Evolutionary conservation across 139 green algal genomes (phyloP).

Genomic region (Zygnema circumcarinatum): DNA sequence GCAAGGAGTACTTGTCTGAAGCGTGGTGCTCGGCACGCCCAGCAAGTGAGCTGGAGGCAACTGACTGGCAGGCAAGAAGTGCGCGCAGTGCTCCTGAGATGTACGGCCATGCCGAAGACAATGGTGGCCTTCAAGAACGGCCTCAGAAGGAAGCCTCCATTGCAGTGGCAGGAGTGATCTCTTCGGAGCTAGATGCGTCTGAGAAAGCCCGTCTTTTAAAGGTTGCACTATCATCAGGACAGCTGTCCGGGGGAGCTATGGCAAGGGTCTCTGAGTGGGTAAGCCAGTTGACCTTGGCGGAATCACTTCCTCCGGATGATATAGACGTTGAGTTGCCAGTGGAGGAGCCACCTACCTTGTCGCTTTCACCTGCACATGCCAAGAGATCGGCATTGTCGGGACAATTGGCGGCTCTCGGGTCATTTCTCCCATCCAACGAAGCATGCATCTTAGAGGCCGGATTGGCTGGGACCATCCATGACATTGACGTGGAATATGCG

Average conservation of each 20-base stretch:
- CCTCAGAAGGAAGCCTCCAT: neutral
- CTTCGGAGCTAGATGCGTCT: neutral
- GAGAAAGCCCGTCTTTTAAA: neutral
- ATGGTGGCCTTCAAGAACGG: neutral
- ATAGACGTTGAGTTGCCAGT: neutral
- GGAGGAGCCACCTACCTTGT: neutral
- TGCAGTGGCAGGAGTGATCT: neutral
- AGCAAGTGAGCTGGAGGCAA: neutral
- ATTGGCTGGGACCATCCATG: neutral
- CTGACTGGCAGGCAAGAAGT: neutral
- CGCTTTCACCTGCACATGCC: neutral
- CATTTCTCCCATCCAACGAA: neutral
- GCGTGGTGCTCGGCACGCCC: neutral
- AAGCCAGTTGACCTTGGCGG: neutral
- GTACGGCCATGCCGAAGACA: neutral
- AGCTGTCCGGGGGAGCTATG: neutral
- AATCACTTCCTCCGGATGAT: neutral
- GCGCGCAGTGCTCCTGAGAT: neutral
- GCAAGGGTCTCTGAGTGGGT: constrained; percentile 11
- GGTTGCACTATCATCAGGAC: neutral
- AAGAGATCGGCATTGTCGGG: neutral
- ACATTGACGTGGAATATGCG: constrained; percentile 5
- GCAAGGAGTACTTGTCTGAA: neutral
- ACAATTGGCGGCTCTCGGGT: neutral
- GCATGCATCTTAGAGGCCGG: neutral